Conservation (phyloP, 1,284 basidiomycete genomes). For the Apiotrichum mycotoxinovorans region DNA sequence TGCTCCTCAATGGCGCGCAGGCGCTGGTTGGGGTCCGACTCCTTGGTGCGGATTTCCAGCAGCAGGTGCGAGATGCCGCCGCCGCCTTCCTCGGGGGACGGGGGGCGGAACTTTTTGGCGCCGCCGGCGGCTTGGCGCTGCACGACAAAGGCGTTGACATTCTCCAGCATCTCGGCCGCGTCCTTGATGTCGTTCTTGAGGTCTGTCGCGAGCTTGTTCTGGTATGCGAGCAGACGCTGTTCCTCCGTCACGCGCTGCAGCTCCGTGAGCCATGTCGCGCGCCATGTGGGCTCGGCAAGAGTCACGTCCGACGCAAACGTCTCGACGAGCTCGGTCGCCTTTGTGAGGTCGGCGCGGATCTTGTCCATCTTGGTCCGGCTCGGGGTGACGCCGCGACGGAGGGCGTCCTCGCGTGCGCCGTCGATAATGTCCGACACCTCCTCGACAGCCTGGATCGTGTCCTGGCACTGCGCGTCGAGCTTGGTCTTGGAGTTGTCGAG, state of each 20-base stretch:
- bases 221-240: constrained; percentile 87
- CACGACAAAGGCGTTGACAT: constrained; percentile 82
- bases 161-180: constrained; percentile 74
- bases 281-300: constrained; percentile 93
- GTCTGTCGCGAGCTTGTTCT: constrained; percentile 84
- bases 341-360: constrained; percentile 69
- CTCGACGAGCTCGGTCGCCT: constrained; percentile 67
- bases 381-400: constrained; percentile 82
- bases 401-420: constrained; percentile 83
- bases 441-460: constrained; percentile 86
- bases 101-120: constrained; percentile 28
- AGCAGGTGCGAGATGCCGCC: constrained; percentile 62
- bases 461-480: constrained; percentile 82
- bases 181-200: constrained; percentile 88
- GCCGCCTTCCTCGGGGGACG: constrained; percentile 24
- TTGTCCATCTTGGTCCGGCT: constrained; percentile 68
- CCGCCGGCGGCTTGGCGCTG: constrained; percentile 57
- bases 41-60: constrained; percentile 77
- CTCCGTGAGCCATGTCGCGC: constrained; percentile 97
- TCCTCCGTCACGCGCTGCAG: constrained; percentile 95
- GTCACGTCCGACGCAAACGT: constrained; percentile 79
- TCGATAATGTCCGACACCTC: constrained; percentile 92
- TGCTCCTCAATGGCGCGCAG: constrained; percentile 86
- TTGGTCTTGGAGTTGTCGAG: constrained; percentile 89
- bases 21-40: constrained; percentile 72